A percentile compares a stretch with the other conserved stretches of the same genome.
Evolutionary conservation across 1,284 basidiomycete species (phyloP).

Genomic region (Ganoderma resinaceum): DNA sequence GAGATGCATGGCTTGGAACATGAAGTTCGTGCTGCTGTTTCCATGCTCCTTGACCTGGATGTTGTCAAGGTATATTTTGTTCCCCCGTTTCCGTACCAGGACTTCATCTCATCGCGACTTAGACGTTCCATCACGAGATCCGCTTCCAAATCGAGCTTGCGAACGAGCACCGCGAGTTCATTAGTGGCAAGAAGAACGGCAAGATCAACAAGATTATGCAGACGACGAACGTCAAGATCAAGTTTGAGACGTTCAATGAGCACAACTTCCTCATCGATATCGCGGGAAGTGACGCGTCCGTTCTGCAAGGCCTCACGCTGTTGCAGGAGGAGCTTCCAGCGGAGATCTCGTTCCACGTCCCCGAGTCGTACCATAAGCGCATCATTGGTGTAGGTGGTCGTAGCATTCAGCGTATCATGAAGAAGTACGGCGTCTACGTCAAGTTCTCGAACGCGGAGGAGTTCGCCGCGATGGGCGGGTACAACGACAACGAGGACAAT

Average conservation of each 20-base stretch:
- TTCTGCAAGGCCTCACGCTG: slow-evolving; percentile 88
- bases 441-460: slow-evolving; percentile 99
- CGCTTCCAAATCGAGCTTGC: slow-evolving; percentile 98
- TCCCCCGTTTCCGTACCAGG: neutral
- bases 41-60: slow-evolving; percentile 90
- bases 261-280: slow-evolving; percentile 99
- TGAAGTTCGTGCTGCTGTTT: slow-evolving; percentile 88
- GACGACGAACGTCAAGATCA: slow-evolving; percentile 95
- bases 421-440: slow-evolving; percentile 99
- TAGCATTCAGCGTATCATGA: slow-evolving; percentile 99
- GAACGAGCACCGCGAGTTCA: slow-evolving; percentile 98
- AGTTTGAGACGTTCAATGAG: slow-evolving; percentile 99
- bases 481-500: slow-evolving; percentile 98
- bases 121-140: slow-evolving; percentile 96
- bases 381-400: slow-evolving; percentile 99
- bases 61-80: slow-evolving; percentile 79
- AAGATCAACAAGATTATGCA: slow-evolving; percentile 99
- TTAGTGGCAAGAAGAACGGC: slow-evolving; percentile 97
- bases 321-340: slow-evolving; percentile 97
- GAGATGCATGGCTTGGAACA: slow-evolving; percentile 97
- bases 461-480: slow-evolving; percentile 93
- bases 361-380: slow-evolving; percentile 98
- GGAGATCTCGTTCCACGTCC: slow-evolving; percentile 99
- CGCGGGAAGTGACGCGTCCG: slow-evolving; percentile 81
- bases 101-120: slow-evolving; percentile 12